phyloP scores from a whole-genome alignment of 306 rosid genomes.

The Biancaea sappan region DNA sequence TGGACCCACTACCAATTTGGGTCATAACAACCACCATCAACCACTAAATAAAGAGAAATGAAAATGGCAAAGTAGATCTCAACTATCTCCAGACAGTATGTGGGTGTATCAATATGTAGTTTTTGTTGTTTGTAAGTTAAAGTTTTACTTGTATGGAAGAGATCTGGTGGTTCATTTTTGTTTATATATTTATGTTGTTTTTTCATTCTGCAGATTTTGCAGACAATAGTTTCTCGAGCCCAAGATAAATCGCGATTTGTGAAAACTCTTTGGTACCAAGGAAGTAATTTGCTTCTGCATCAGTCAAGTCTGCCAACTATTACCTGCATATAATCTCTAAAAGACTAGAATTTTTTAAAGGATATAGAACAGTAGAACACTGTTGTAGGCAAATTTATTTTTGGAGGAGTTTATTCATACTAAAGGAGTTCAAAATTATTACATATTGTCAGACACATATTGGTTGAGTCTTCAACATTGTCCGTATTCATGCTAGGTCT shows the following conservation, averaged over 20 bases:
- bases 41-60: too few relatives aligned
- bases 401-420: background rate
- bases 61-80: too few relatives aligned
- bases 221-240: slow-evolving; percentile 84
- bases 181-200: slow-evolving; percentile 24
- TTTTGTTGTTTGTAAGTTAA: background rate
- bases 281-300: slow-evolving; percentile 62
- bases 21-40: too few relatives aligned
- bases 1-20: too few relatives aligned
- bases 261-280: slow-evolving; percentile 84
- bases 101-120: background rate
- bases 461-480: background rate
- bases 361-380: background rate
- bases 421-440: background rate
- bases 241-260: slow-evolving; percentile 70
- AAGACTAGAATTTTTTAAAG: slow-evolving; percentile 1
- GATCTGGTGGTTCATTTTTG: slow-evolving; percentile 18
- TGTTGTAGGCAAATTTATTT: background rate
- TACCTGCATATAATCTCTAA: background rate
- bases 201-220: slow-evolving; percentile 86
- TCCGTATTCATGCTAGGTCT: background rate
- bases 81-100: too few relatives aligned
- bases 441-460: background rate
- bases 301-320: background rate
- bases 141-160: slow-evolving; percentile 1